phyloP scores from a whole-genome alignment of 75 land plant genomes.

The Cryptomeria japonica region DNA sequence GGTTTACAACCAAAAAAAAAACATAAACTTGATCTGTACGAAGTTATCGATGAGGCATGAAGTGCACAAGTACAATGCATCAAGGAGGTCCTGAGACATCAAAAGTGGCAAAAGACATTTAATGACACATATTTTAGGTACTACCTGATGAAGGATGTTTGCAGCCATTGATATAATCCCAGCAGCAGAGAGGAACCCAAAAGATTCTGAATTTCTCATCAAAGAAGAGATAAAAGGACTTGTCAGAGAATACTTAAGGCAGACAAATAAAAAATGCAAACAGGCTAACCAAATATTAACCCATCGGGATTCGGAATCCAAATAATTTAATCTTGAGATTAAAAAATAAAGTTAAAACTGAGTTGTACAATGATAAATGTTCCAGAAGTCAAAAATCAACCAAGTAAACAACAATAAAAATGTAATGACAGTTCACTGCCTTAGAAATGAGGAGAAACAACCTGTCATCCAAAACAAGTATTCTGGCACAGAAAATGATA shows the following conservation, averaged over 20 bases:
- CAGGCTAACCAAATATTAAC: background rate
- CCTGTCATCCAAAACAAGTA: background rate
- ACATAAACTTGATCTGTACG: background rate
- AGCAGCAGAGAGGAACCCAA: background rate
- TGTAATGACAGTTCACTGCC: background rate
- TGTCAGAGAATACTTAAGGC: background rate
- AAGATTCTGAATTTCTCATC: background rate
- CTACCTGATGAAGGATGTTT: slow-evolving; percentile 16
- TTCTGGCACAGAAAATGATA: background rate
- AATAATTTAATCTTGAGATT: background rate
- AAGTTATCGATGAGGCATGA: background rate
- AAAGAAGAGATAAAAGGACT: background rate
- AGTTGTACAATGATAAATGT: background rate
- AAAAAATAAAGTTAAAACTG: background rate
- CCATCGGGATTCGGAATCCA: background rate
- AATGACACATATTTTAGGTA: background rate
- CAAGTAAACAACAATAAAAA: background rate
- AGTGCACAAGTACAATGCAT: background rate
- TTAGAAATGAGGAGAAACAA: background rate
- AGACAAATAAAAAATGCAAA: background rate
- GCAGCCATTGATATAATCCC: slow-evolving; percentile 12
- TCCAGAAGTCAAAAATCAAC: background rate
- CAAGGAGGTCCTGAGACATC: background rate
- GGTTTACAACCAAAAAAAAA: background rate
- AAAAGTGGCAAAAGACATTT: slow-evolving; percentile 2